Base-by-base conservation (phyloP, 257 asterid genomes). In the Gardenia jasminoides region DNA sequence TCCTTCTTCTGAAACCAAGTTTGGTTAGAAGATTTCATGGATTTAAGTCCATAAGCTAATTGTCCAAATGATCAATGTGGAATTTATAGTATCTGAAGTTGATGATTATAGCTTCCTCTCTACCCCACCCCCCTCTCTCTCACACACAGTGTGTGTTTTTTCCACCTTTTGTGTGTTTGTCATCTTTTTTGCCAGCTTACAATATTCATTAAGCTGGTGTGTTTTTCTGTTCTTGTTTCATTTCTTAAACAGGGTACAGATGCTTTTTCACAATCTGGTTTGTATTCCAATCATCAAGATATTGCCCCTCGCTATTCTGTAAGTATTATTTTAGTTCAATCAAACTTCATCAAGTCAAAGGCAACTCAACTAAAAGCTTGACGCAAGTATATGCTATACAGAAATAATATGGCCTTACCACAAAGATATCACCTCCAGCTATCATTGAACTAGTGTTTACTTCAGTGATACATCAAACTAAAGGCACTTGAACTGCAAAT, bases 281-380 rank as follows among this genome's bases (percentile, higher is more conserved):
- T 93, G 41, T 93, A 93, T 86, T 93, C 98, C 70, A 93, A 92
- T 83, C 97, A 93, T 86, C 97, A 90, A 84, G 97, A 92, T 86
- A 93, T 93, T 44, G 98, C 94, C 78, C 97, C 98, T 69, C 94
- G 97, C 76, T 93, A 93, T 88, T 87, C 98, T 75, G 98, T 90
- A 80, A 87, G 96, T 85, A 79, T 28, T 36, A 47, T 9, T 59
- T 44, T 66, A 47, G 17, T 19, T 56, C 13, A 36, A 68, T 80
- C 56, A 30, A 43, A 19, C 36, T 15, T 62, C 41, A 52, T 30
- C 50, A 67, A 54, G 19, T 19, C 17, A 17, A 50, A 13, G 16
- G 58, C 58, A 50, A 16, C 58, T 50, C 58, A 50, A 50, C 20
- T 13, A 50, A 50, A 50, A 50, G 20, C 4, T 50, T 50, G 58